Conservation (phyloP, 2,329 filamentous ascomycete species). For the Emergomyces orientalis region DNA sequence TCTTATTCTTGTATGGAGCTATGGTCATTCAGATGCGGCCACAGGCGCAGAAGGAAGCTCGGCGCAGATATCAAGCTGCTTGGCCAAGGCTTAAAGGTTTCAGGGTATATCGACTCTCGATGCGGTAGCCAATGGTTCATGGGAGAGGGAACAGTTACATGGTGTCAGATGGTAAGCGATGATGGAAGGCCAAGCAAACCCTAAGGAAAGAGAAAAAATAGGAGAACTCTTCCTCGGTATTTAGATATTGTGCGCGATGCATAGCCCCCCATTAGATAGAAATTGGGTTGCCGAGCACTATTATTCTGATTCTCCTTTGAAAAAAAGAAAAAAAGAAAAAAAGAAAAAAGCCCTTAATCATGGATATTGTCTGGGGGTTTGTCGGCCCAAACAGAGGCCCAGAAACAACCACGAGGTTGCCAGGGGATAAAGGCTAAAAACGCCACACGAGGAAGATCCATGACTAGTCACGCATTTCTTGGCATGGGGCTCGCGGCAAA, state of each 20-base stretch:
- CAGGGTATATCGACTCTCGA: not conserved
- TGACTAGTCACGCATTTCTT: not conserved
- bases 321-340: not conserved
- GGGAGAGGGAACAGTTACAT: not conserved
- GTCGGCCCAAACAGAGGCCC: not conserved
- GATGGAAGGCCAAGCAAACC: not conserved
- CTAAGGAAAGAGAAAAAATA: not conserved
- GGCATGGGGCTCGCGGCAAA: not conserved
- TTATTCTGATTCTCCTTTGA: not conserved
- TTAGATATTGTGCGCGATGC: not conserved
- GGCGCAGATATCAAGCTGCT: not conserved
- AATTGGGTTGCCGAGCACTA: not conserved
- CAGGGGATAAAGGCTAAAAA: not conserved
- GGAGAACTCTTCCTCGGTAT: not conserved
- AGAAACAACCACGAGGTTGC: slow-evolving; percentile 3
- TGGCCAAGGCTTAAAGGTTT: not conserved
- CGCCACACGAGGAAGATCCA: not conserved
- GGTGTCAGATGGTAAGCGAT: not conserved
- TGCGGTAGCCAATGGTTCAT: not conserved
- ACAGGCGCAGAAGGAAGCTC: not conserved
- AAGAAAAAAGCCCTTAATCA: not conserved
- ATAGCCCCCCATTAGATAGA: not conserved
- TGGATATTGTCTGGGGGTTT: not conserved
- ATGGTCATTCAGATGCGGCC: not conserved
- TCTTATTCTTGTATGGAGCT: not conserved